Conservation (phyloP, 2,329 filamentous ascomycete species). For the Purpureocillium takamizusanense region DNA sequence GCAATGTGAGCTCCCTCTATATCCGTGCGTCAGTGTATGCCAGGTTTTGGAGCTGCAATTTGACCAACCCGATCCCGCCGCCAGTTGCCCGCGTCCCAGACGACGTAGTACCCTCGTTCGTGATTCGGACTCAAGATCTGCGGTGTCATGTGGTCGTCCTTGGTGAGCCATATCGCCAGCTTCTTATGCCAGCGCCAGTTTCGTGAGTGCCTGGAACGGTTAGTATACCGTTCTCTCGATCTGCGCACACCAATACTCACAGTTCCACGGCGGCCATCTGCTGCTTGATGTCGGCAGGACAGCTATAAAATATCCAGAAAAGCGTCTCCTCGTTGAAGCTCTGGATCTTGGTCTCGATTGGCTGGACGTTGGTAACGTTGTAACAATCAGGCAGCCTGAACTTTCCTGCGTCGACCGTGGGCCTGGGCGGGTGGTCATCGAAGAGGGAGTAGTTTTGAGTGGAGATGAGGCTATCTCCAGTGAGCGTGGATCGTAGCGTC, state of each 20-base stretch:
- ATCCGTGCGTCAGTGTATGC: neutral
- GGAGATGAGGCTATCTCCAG: constrained; percentile 37
- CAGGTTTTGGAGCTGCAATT: constrained; percentile 11
- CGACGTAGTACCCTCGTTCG: constrained; percentile 57
- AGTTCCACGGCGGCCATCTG: constrained; percentile 54
- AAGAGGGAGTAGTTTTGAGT: constrained; percentile 53
- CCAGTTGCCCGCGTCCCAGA: constrained; percentile 56
- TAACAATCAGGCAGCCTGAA: constrained; percentile 58
- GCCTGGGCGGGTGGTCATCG: constrained; percentile 49
- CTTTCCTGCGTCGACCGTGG: constrained; percentile 39
- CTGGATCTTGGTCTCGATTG: constrained; percentile 55
- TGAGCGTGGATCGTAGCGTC: constrained; percentile 8
- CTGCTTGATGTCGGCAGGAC: constrained; percentile 53
- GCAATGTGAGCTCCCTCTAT: constrained; percentile 51
- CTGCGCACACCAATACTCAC: constrained; percentile 28
- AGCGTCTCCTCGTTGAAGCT: constrained; percentile 62
- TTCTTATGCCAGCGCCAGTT: constrained; percentile 65
- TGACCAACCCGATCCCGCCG: constrained; percentile 50
- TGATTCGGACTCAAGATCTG: constrained; percentile 48
- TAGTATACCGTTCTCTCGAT: neutral
- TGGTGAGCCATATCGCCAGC: constrained; percentile 56
- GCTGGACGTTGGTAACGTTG: constrained; percentile 55
- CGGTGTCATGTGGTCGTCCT: constrained; percentile 57
- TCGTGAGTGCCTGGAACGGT: constrained; percentile 42
- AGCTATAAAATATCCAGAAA: constrained; percentile 63